phyloP scores from a whole-genome alignment of 495 filamentous ascomycete genomes.

The Penicillium robsamsonii region DNA sequence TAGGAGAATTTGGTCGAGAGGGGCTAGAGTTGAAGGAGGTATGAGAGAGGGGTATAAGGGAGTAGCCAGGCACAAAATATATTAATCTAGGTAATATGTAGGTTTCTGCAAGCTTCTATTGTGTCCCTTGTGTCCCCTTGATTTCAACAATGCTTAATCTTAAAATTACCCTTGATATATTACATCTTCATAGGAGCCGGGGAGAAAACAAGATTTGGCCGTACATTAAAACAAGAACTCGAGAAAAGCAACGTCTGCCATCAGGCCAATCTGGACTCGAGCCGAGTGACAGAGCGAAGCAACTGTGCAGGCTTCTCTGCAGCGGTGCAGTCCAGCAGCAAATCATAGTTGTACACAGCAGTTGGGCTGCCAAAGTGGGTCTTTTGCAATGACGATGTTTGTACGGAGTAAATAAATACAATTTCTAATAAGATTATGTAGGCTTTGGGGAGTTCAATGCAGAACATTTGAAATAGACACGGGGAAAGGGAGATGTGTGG shows the following conservation, averaged over 20 bases:
- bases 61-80: not conserved
- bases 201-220: slow-evolving; percentile 2
- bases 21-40: not conserved
- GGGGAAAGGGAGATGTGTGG: not conserved
- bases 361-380: slow-evolving; percentile 27
- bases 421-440: not conserved
- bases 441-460: not conserved
- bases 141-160: not conserved
- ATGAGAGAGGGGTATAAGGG: not conserved
- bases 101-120: not conserved
- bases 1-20: not conserved
- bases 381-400: slow-evolving; percentile 19
- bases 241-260: slow-evolving; percentile 1
- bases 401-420: slow-evolving; percentile 18
- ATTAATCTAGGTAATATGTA: not conserved
- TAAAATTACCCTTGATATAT: slow-evolving; percentile 4
- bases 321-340: slow-evolving; percentile 26
- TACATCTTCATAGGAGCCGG: not conserved
- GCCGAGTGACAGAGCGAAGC: slow-evolving; percentile 23
- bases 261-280: slow-evolving; percentile 24
- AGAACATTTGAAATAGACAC: slow-evolving; percentile 1
- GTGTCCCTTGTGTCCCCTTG: not conserved
- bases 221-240: not conserved
- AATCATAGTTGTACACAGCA: slow-evolving; percentile 44
- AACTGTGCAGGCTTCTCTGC: slow-evolving; percentile 26